A percentile compares a stretch with the other conserved stretches of the same genome.
Conservation (phyloP, 2,329 filamentous ascomycete genomes). For the Botrytis galanthina region DNA sequence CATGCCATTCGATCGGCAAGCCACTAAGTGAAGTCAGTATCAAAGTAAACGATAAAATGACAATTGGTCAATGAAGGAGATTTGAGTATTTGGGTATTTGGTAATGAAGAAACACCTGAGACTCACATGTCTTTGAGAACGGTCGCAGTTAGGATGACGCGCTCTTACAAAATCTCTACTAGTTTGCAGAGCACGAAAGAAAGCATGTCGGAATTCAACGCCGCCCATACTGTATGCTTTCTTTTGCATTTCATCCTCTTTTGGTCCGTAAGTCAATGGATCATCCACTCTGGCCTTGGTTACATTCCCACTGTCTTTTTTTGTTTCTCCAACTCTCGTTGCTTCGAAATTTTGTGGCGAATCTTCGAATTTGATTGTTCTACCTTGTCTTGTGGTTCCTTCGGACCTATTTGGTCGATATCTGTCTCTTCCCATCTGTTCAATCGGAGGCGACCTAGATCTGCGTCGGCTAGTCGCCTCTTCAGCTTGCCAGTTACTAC, state of each 20-base stretch:
- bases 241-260: slow-evolving; percentile 27
- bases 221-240: slow-evolving; percentile 22
- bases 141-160: neutral
- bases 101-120: too few relatives aligned
- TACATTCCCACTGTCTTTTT: neutral
- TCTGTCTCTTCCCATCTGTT: neutral
- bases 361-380: neutral
- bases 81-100: too few relatives aligned
- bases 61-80: neutral
- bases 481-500: neutral
- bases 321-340: neutral
- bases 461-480: neutral
- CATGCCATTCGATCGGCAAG: slow-evolving; percentile 7
- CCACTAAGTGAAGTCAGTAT: neutral
- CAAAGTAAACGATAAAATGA: neutral
- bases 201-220: slow-evolving; percentile 17
- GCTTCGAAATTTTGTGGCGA: neutral
- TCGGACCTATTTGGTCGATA: neutral
- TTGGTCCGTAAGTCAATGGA: neutral
- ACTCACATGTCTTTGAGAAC: slow-evolving; percentile 8
- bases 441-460: slow-evolving; percentile 2
- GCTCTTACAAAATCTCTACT: slow-evolving; percentile 22
- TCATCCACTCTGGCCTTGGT: neutral
- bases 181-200: slow-evolving; percentile 29
- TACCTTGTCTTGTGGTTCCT: neutral